Evolutionary conservation across 306 rosid species (phyloP).

Genomic region (Fragaria nilgerrensis): DNA sequence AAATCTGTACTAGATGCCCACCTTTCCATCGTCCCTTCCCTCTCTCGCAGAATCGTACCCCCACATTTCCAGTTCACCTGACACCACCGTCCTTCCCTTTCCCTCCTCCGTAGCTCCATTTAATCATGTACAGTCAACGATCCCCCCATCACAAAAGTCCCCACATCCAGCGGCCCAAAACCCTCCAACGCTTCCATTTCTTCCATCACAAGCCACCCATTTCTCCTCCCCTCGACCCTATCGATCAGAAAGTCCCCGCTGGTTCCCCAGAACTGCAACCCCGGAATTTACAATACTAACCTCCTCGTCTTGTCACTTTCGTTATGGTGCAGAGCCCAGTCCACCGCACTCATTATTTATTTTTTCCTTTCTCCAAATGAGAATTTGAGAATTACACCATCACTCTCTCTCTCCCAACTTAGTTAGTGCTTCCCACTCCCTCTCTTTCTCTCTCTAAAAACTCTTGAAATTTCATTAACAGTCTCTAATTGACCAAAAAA

Average conservation of each 20-base stretch:
- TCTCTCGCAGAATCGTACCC: neutral
- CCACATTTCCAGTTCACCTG: neutral
- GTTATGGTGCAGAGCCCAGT: slow-evolving; percentile 33
- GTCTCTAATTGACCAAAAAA: neutral
- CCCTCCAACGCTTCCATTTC: neutral
- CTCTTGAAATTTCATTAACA: neutral
- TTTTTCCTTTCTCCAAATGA: slow-evolving; percentile 16
- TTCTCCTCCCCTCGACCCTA: neutral
- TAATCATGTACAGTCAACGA: neutral
- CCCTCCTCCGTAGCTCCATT: neutral
- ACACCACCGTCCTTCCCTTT: neutral
- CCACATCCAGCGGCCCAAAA: neutral
- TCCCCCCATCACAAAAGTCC: neutral
- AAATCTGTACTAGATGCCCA: neutral
- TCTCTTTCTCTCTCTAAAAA: neutral
- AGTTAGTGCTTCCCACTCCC: slow-evolving; percentile 8
- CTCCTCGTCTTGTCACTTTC: slow-evolving; percentile 50
- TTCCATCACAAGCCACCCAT: neutral
- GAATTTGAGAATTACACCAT: neutral
- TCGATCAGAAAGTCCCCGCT: neutral
- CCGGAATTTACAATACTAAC: slow-evolving; percentile 30
- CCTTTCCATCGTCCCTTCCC: neutral
- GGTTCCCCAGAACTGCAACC: neutral
- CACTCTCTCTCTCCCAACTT: neutral
- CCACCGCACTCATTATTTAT: slow-evolving; percentile 18